phyloP scores from a whole-genome alignment of 2,329 filamentous ascomycete species.

The Sclerotinia subarctica region DNA sequence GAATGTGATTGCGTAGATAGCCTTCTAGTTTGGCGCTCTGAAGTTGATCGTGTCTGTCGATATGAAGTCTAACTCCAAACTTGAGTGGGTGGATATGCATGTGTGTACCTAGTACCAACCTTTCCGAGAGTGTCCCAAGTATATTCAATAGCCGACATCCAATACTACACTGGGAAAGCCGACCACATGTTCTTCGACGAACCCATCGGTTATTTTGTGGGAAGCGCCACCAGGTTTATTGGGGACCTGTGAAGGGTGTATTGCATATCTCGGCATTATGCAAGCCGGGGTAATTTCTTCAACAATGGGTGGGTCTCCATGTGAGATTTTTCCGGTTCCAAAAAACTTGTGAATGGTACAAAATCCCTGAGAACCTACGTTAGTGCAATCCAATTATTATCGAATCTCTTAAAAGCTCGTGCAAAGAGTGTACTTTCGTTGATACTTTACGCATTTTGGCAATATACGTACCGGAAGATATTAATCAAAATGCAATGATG shows the following conservation, averaged over 20 bases:
- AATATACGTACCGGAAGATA: not conserved
- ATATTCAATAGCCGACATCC: not conserved
- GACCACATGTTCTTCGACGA: constrained; percentile 12
- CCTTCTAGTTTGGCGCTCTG: not conserved
- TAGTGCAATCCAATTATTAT: not conserved
- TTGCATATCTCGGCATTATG: constrained; percentile 7
- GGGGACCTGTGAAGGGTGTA: not conserved
- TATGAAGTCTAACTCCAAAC: not conserved
- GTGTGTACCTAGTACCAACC: not conserved
- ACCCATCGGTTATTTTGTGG: not conserved
- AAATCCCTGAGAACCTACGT: not conserved
- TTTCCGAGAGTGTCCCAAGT: not conserved
- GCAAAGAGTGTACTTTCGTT: not conserved
- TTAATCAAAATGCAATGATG: not conserved
- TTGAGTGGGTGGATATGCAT: not conserved
- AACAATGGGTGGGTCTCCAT: constrained; percentile 1
- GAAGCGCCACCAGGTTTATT: constrained; percentile 14
- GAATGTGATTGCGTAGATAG: not conserved
- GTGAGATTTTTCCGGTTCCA: not conserved
- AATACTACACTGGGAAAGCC: not conserved
- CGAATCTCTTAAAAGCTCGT: not conserved
- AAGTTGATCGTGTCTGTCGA: not conserved
- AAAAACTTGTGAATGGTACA: not conserved
- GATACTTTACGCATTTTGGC: not conserved
- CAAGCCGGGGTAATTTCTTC: not conserved